Conservation (phyloP, 345 rosid species). For the Salix purpurea region DNA sequence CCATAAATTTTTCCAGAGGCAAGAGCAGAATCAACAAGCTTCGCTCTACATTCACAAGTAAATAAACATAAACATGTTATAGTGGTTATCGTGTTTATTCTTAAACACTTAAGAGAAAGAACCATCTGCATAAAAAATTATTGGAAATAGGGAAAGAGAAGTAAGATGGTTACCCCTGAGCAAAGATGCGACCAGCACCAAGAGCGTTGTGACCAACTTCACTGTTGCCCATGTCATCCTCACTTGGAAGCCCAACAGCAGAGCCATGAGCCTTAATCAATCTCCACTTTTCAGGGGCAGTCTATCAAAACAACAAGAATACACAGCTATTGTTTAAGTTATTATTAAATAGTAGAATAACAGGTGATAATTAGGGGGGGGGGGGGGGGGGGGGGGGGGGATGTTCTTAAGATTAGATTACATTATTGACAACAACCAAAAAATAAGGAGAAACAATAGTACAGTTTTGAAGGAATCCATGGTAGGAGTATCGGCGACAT, state of each 20-base stretch:
- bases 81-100: too few species aligned
- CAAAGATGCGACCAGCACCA: constrained; percentile 91
- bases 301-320: constrained; percentile 24
- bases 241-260: constrained; percentile 92
- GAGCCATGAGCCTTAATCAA: constrained; percentile 82
- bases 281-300: constrained; percentile 83
- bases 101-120: background rate
- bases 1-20: constrained; percentile 82
- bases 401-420: too few species aligned
- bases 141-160: background rate
- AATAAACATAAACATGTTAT: background rate
- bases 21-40: constrained; percentile 89
- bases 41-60: constrained; percentile 51
- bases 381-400: too few species aligned
- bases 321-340: background rate
- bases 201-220: constrained; percentile 99
- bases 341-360: too few species aligned
- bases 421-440: background rate
- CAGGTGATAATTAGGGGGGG: too few species aligned
- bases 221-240: constrained; percentile 99
- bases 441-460: background rate
- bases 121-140: background rate
- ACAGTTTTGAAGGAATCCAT: constrained; percentile 91
- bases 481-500: constrained; percentile 79
- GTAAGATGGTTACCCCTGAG: constrained; percentile 60